Conservation (phyloP, 2,329 filamentous ascomycete genomes). For the Fulvia fulva region DNA sequence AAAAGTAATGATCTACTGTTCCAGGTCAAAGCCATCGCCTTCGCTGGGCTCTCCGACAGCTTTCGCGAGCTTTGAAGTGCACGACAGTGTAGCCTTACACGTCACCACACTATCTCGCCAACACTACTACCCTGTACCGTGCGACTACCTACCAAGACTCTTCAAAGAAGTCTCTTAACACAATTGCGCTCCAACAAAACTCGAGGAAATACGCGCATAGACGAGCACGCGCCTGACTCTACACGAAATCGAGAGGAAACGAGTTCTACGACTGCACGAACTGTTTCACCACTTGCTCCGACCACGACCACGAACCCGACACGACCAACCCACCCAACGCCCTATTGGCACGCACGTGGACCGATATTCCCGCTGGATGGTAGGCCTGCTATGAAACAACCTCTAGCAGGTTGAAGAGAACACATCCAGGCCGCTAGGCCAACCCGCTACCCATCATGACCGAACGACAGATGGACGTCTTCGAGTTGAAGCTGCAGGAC, state of each 20-base stretch:
- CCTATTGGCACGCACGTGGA: too few species aligned
- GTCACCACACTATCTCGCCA: not conserved
- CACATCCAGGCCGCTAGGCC: conserved; percentile 4
- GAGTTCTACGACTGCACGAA: not conserved
- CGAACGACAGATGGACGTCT: conserved; percentile 41
- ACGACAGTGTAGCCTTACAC: not conserved
- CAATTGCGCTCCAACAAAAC: not conserved
- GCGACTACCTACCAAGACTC: not conserved
- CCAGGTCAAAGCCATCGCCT: too few species aligned
- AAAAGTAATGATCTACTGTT: too few species aligned
- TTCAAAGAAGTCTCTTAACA: not conserved
- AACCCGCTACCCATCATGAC: conserved; percentile 28
- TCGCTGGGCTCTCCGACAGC: too few species aligned
- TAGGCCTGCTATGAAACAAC: conserved; percentile 3
- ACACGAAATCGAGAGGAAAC: not conserved
- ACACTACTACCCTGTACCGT: not conserved
- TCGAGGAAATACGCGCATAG: not conserved
- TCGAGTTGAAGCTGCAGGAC: conserved; percentile 47
- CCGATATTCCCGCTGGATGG: too few species aligned
- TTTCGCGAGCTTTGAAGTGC: not conserved
- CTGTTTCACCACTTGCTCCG: not conserved
- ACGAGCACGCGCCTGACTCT: not conserved
- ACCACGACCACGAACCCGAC: not conserved
- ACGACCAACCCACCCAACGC: not conserved
- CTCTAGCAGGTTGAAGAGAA: not conserved